Base-by-base conservation (phyloP, 352 stramenopile species). In the Phytophthora boehmeriae region DNA sequence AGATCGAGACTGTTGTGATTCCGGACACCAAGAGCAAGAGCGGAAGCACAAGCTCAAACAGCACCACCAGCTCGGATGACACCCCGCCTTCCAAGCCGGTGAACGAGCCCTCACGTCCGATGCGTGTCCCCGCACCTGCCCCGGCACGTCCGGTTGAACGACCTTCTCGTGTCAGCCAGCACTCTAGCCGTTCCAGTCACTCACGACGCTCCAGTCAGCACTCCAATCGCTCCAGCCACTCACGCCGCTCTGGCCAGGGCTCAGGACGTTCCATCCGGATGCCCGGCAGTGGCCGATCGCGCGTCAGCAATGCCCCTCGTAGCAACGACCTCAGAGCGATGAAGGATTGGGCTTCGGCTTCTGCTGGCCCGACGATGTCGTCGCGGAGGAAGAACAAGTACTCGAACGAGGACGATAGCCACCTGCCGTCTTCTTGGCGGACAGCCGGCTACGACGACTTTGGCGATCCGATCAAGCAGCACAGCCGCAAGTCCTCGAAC, bases 291-390 rank as follows among this genome's bases (percentile, higher is more conserved):
- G 45, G 45, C 13, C 55, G 39, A 17, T 71, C 67, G 0, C 58
- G 68, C 32, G 32, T 60, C 8, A 75, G 47, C 36, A 68, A 69
- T 19, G 65, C 63, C 16, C 71, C 63, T 20, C 67, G 57, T 27
- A 68, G 55, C n/a, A 72, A 54, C 49, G 57, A 52, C 8, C 50
- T 35, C 17, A 69, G 43, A 10, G 43, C 51, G 6, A 63, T 73
- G 8, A 66, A 69, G 38, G 50, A 47, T 20, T 76, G 68, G 68
- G 68, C 68, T 5, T 67, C 68, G 13, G 56, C 63, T 36, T 76
- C 68, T 32, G 68, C 68, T 20, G 68, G 63, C 11, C 68, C 68
- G 6, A 52, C 58, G 9, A 64, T 70, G 68, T 64, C 63, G 10
- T 52, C 48, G 2, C 35, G 57, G 14, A 54, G 27, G 9, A 66